Evolutionary conservation across 169 alveolate genomes (phyloP).

Genomic region (Babesia bovis): DNA sequence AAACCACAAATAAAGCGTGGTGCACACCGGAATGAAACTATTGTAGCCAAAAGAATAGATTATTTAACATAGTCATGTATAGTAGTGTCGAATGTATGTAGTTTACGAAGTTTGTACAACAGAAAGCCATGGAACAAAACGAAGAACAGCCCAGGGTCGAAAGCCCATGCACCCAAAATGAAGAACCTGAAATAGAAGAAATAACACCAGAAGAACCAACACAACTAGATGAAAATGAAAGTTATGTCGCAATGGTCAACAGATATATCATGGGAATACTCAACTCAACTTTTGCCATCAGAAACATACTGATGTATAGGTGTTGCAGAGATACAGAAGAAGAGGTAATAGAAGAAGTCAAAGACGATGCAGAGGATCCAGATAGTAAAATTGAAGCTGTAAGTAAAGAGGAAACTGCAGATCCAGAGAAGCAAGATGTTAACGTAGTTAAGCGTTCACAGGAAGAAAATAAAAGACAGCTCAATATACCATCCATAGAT

Average conservation of each 20-base stretch:
- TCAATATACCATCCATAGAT: slow-evolving; percentile 13
- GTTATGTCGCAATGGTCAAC: background rate
- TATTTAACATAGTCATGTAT: too few species aligned
- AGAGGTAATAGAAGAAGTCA: slow-evolving; percentile 14
- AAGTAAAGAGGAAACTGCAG: background rate
- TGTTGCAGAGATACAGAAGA: background rate
- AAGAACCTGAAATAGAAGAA: too few species aligned
- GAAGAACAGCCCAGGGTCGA: too few species aligned
- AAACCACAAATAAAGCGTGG: too few species aligned
- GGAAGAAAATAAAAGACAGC: background rate
- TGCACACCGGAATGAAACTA: too few species aligned
- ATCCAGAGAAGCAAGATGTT: background rate
- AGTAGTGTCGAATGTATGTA: too few species aligned
- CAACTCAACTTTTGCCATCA: background rate
- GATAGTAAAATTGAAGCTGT: background rate
- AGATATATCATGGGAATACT: background rate
- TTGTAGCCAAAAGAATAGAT: too few species aligned
- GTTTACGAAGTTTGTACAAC: too few species aligned
- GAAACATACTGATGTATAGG: background rate
- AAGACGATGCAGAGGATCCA: background rate
- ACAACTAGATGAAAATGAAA: background rate
- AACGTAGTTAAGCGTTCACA: background rate
- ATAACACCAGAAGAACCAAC: too few species aligned
- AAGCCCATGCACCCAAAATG: too few species aligned
- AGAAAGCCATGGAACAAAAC: too few species aligned